Evolutionary conservation across 2,329 filamentous ascomycete genomes (phyloP), one percentile per base, ranked within the genome.

Genomic region (Fusarium pseudoanthophilum): DNA sequence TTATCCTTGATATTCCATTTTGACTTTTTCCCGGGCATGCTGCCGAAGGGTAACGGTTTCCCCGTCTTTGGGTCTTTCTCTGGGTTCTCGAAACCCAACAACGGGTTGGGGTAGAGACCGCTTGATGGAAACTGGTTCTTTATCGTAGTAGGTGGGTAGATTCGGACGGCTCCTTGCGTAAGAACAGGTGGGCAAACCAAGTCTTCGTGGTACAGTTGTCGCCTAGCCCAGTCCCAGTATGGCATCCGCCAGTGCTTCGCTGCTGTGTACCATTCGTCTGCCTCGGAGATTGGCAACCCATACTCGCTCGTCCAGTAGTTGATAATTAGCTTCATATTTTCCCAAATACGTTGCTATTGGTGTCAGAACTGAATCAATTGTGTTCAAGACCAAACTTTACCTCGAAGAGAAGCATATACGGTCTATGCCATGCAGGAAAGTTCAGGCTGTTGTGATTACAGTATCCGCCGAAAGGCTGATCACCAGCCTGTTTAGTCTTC

Each of bases 361-460:
- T 28, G 7, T 72, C n/a, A 69, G 45, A 28, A 24, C 14, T 15
- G 40, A 42, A 24, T 24, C 40, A 42, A 24, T 4, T 1, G 4
- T 11, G 40, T 42, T 9, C 40, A 4, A 15, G n/a, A 42, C 24
- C 15, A 24, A n/a, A 43, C 4, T 6, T 11, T 4, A 46, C 69
- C 52, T 73, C 69, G 6, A 73, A 74, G 2, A 73, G 39, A 0
- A 55, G n/a, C 71, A 74, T 72, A 5, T 69, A 72, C 0, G 64
- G 59, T 2, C 71, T 39, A 8, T 74, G 68, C 71, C 72, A 74
- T 7, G 64, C 58, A 1, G 67, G 68, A 10, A 72, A 72, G 20
- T 66, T 72, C 5, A 73, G 20, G 11, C 34, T 48, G n/a, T 73
- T 69, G 5, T 73, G 68, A 11, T 63, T 62, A 3, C 64, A 74